A percentile compares a stretch with the other conserved stretches of the same genome.
Conservation (phyloP, 805 yeast genomes). For the Candida broadrunensis region DNA sequence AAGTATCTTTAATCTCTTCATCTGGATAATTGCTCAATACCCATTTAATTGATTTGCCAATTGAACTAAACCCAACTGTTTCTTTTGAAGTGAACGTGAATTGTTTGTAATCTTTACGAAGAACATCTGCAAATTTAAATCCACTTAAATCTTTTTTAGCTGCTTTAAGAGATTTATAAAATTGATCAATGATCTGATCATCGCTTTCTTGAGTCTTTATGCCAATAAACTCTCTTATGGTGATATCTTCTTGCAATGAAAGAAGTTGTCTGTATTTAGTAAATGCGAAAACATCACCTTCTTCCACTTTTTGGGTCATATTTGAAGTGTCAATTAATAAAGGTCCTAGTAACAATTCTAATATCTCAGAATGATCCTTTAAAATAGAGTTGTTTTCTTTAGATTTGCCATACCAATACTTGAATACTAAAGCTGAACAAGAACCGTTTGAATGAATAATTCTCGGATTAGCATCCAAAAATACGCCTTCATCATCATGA, state of each 20-base stretch:
- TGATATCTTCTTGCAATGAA: not conserved
- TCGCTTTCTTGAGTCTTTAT: not conserved
- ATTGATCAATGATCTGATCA: conserved; percentile 4
- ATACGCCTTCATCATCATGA: conserved; percentile 68
- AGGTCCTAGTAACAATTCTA: conserved; percentile 60
- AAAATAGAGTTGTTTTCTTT: conserved; percentile 12
- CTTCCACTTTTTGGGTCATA: conserved; percentile 60
- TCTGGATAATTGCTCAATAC: conserved; percentile 26
- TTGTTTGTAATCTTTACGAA: conserved; percentile 83
- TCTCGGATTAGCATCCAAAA: conserved; percentile 55
- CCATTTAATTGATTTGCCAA: conserved; percentile 63
- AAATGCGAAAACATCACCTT: conserved; percentile 50
- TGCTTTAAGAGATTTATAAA: conserved; percentile 25
- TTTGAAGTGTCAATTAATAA: conserved; percentile 74
- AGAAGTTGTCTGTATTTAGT: conserved; percentile 28
- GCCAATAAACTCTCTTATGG: not conserved
- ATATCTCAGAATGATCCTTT: conserved; percentile 27
- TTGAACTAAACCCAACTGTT: conserved; percentile 71
- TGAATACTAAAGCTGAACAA: conserved; percentile 72
- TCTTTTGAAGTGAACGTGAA: conserved; percentile 40
- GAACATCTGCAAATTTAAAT: conserved; percentile 55
- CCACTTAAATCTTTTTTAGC: conserved; percentile 67
- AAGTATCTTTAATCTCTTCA: conserved; percentile 20
- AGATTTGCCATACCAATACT: conserved; percentile 47
- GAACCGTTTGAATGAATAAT: conserved; percentile 67